These are phyloP conservation scores for Halophytophthora polymorphica DNA, from an alignment of 352 stramenopile genomes.

Conservation along the genomic window DNA sequence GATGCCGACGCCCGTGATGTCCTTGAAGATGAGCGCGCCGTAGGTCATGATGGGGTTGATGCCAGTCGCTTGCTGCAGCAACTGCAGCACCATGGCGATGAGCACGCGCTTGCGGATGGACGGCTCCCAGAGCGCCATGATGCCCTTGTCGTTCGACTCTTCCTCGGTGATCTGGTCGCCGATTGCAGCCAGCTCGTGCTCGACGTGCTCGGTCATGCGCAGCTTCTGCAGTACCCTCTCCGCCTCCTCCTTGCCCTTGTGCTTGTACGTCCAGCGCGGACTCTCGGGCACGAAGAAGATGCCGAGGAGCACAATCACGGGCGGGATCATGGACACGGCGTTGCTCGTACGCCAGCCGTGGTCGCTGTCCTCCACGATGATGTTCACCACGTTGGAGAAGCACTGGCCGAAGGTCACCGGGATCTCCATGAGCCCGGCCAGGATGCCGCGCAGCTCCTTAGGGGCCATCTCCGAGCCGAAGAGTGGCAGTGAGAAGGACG, in stretches of 20 bases:
- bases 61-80: conserved; percentile 31
- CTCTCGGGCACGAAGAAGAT: conserved; percentile 37
- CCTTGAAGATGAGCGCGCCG: conserved; percentile 31
- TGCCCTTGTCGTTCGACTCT: conserved; percentile 18
- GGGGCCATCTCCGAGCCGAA: conserved; percentile 42
- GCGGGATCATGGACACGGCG: conserved; percentile 26
- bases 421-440: conserved; percentile 28
- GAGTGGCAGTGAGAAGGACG: conserved; percentile 29
- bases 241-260: conserved; percentile 25
- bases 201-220: conserved; percentile 21
- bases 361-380: conserved; percentile 19
- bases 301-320: conserved; percentile 36
- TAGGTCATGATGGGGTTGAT: conserved; percentile 40
- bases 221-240: conserved; percentile 25
- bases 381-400: conserved; percentile 35
- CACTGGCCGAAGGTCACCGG: conserved; percentile 28
- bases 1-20: conserved; percentile 25
- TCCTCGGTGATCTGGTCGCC: conserved; percentile 33
- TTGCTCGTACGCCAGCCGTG: conserved; percentile 38
- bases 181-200: conserved; percentile 35
- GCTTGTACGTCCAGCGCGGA: conserved; percentile 28
- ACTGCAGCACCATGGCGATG: conserved; percentile 29
- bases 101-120: conserved; percentile 23
- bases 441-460: conserved; percentile 34
- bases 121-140: conserved; percentile 25